Evolutionary conservation across 176 grass and related monocot genomes (phyloP).

Genomic region (Musa acuminata): DNA sequence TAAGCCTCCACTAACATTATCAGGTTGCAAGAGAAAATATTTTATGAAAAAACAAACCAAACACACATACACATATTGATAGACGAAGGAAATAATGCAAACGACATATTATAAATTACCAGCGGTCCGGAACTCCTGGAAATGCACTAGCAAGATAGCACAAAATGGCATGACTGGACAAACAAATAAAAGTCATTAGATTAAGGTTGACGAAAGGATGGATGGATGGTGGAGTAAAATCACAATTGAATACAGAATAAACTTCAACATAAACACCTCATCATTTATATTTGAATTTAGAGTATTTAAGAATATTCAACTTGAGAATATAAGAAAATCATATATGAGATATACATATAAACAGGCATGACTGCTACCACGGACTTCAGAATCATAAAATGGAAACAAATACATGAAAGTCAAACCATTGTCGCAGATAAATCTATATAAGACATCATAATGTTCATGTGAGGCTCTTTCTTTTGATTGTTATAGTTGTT

Average conservation of each 20-base stretch:
- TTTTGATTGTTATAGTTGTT: not conserved
- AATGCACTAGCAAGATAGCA: constrained; percentile 67
- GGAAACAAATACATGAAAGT: not conserved
- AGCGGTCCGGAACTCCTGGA: constrained; percentile 70
- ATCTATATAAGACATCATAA: not conserved
- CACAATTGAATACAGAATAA: not conserved
- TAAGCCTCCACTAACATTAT: not conserved
- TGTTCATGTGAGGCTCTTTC: not conserved
- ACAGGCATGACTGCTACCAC: not conserved
- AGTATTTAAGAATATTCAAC: no score
- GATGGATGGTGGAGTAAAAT: no score
- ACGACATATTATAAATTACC: constrained; percentile 31
- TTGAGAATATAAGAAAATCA: no score
- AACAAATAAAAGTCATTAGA: not conserved
- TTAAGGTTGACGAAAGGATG: not conserved
- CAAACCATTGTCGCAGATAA: not conserved
- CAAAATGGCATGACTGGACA: constrained; percentile 76
- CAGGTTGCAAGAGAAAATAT: not conserved
- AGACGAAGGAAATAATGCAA: not conserved
- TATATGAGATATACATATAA: no score
- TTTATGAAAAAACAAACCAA: not conserved
- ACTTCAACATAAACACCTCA: not conserved
- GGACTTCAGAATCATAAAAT: not conserved
- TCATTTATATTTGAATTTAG: no score
- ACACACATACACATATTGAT: not conserved